phyloP scores from a whole-genome alignment of 1,284 basidiomycete species.

The Butyriboletus appendiculatus region DNA sequence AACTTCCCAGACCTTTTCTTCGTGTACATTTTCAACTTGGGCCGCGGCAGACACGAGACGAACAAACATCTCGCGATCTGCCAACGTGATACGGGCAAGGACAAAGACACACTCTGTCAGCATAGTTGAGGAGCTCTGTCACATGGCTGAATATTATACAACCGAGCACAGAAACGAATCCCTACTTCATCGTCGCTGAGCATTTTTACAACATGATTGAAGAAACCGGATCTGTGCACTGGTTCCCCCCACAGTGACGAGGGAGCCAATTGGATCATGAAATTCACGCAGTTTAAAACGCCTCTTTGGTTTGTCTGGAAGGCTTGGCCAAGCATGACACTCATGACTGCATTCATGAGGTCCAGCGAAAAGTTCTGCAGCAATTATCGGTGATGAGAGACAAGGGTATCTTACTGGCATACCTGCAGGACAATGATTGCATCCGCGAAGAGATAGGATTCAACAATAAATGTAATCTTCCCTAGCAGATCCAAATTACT shows the following conservation, averaged over 20 bases:
- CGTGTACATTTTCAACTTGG: constrained; percentile 45
- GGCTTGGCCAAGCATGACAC: constrained; percentile 50
- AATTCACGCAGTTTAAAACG: constrained; percentile 52
- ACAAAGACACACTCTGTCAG: constrained; percentile 68
- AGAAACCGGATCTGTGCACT: constrained; percentile 70
- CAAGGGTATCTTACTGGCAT: constrained; percentile 12
- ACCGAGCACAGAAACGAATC: constrained; percentile 4
- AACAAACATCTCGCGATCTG: constrained; percentile 62
- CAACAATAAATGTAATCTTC: constrained; percentile 67
- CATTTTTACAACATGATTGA: constrained; percentile 55
- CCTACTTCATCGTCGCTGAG: constrained; percentile 66
- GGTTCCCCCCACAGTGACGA: constrained; percentile 66
- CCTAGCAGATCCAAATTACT: constrained; percentile 77
- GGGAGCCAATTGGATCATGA: constrained; percentile 64
- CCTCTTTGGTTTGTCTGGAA: constrained; percentile 57
- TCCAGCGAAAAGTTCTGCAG: constrained; percentile 50
- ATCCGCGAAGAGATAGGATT: constrained; percentile 82
- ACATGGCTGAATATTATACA: constrained; percentile 14
- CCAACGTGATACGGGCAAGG: constrained; percentile 66
- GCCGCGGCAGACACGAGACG: constrained; percentile 66
- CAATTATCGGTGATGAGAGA: constrained; percentile 3
- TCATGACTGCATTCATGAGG: constrained; percentile 55
- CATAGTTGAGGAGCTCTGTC: constrained; percentile 51
- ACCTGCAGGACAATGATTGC: constrained; percentile 70
- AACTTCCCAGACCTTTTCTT: constrained; percentile 59